Conservation (phyloP, 768 basidiomycete species). For the Boletus sp. region DNA sequence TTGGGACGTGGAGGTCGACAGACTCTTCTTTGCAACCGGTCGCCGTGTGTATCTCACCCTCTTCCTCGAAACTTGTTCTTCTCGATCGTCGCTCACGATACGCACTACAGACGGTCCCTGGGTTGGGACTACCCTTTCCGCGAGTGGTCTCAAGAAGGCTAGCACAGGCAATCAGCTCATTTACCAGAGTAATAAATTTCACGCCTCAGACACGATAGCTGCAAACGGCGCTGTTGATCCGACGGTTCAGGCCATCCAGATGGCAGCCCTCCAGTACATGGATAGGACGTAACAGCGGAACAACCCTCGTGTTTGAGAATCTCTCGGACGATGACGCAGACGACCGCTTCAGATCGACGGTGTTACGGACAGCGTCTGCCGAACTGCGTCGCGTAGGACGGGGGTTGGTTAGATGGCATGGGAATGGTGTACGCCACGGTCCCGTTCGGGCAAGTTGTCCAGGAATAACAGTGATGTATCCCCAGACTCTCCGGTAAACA, state of each 20-base stretch:
- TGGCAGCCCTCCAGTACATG: slow-evolving; percentile 50
- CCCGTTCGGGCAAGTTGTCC: too few species aligned
- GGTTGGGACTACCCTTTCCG: slow-evolving; percentile 67
- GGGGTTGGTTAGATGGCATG: too few species aligned
- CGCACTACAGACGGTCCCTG: slow-evolving; percentile 56
- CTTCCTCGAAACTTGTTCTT: too few species aligned
- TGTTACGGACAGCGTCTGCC: slow-evolving; percentile 41
- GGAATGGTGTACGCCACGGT: too few species aligned
- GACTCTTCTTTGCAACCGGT: too few species aligned
- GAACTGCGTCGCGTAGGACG: slow-evolving; percentile 32
- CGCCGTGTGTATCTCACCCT: too few species aligned
- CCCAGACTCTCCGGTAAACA: too few species aligned
- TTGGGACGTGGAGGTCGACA: too few species aligned
- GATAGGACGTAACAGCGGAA: slow-evolving; percentile 38
- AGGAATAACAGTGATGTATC: too few species aligned
- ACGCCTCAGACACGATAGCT: slow-evolving; percentile 57
- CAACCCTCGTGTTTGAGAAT: slow-evolving; percentile 45
- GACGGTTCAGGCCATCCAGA: slow-evolving; percentile 54
- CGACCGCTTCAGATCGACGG: slow-evolving; percentile 73
- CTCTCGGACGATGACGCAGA: slow-evolving; percentile 55
- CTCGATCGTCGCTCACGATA: too few species aligned
- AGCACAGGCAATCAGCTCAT: slow-evolving; percentile 59
- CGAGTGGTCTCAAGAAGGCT: slow-evolving; percentile 42
- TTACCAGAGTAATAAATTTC: slow-evolving; percentile 61
- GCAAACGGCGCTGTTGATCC: slow-evolving; percentile 44